Conservation (phyloP, 805 yeast species). For the Yamadazyma tumulicola region DNA sequence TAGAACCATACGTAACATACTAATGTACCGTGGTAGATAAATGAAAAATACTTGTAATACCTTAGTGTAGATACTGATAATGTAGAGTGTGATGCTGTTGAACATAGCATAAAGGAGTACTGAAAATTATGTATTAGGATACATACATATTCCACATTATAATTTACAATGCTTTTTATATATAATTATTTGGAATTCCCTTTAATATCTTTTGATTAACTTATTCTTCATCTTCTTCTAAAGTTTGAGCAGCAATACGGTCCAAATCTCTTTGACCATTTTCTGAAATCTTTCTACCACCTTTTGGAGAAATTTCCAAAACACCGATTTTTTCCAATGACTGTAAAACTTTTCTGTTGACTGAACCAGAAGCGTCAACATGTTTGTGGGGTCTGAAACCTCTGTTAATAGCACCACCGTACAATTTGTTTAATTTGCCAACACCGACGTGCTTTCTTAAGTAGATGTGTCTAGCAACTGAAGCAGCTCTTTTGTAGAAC, state of each 20-base stretch:
- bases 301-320: slow-evolving; percentile 92
- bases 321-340: slow-evolving; percentile 98
- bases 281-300: slow-evolving; percentile 99
- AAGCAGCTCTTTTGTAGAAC: slow-evolving; percentile 99
- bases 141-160: slow-evolving; percentile 12
- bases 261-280: slow-evolving; percentile 99
- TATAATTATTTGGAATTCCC: slow-evolving; percentile 1
- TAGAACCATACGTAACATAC: no score
- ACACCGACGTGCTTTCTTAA: slow-evolving; percentile 99
- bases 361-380: slow-evolving; percentile 98
- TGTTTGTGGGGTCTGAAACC: slow-evolving; percentile 98
- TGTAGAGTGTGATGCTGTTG: no score
- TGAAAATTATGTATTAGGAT: slow-evolving; percentile 12
- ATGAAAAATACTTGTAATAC: no score
- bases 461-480: slow-evolving; percentile 99
- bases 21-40: no score
- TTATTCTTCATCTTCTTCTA: slow-evolving; percentile 77
- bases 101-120: no score
- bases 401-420: slow-evolving; percentile 99
- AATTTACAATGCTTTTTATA: slow-evolving; percentile 18
- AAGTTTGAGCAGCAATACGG: slow-evolving; percentile 99
- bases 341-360: slow-evolving; percentile 98
- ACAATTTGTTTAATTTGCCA: slow-evolving; percentile 97
- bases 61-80: no score
- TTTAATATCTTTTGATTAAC: slow-evolving; percentile 7